Conservation (phyloP, 441 rosid species). For the Erysimum cheiri region DNA sequence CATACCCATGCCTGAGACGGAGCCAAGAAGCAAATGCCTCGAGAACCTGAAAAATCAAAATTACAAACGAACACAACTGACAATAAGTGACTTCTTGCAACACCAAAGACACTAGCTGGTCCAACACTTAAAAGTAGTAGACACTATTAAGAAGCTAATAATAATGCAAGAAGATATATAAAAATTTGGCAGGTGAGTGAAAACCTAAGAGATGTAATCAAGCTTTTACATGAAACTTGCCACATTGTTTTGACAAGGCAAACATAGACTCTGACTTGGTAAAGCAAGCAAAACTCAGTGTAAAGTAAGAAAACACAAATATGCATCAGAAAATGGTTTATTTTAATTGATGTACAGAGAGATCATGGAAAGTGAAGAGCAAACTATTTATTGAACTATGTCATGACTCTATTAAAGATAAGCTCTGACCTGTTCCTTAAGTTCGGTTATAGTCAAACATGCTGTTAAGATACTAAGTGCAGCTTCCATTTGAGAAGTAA, state of each 20-base stretch:
- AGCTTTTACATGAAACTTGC: slow-evolving; percentile 27
- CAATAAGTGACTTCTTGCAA: slow-evolving; percentile 29
- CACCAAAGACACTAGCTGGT: slow-evolving; percentile 32
- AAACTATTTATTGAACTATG: slow-evolving; percentile 12
- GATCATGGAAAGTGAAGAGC: slow-evolving; percentile 27
- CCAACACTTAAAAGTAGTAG: background rate
- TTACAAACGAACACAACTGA: slow-evolving; percentile 35
- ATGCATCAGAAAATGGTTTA: background rate
- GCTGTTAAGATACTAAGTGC: slow-evolving; percentile 84
- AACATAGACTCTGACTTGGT: slow-evolving; percentile 10
- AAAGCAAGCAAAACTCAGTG: slow-evolving; percentile 14
- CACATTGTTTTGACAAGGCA: slow-evolving; percentile 20
- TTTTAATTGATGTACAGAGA: background rate
- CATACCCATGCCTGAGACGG: slow-evolving; percentile 90
- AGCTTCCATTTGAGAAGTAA: slow-evolving; percentile 85
- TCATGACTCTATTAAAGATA: slow-evolving; percentile 17
- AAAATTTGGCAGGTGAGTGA: slow-evolving; percentile 14
- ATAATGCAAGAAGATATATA: slow-evolving; percentile 15
- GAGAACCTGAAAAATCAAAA: slow-evolving; percentile 77
- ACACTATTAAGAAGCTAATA: slow-evolving; percentile 16
- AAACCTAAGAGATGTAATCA: slow-evolving; percentile 27
- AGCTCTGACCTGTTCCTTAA: slow-evolving; percentile 85
- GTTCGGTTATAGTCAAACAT: slow-evolving; percentile 77
- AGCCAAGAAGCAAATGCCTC: slow-evolving; percentile 99
- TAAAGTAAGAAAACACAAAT: slow-evolving; percentile 6